Percentiles rank a stretch among this genome's conserved stretches.
Evolutionary conservation across 192 early-diverging fungal genomes (phyloP).

Genomic region (Backusella mclennaniae): DNA sequence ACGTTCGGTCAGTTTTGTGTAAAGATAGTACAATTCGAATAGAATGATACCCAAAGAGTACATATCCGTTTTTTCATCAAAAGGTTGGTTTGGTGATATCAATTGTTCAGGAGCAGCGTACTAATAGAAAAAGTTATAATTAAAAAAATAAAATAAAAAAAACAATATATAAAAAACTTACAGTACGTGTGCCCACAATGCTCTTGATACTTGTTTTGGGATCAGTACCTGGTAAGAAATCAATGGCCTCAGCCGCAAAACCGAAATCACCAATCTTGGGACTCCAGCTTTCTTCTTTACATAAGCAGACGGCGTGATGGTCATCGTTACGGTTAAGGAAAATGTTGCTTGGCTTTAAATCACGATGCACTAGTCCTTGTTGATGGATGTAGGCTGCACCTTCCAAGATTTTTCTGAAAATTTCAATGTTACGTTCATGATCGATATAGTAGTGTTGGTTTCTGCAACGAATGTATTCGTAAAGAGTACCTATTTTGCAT

Average conservation of each 20-base stretch:
- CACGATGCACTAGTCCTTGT: constrained; percentile 71
- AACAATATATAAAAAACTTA: not conserved
- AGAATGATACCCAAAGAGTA: constrained; percentile 95
- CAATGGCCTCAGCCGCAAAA: constrained; percentile 60
- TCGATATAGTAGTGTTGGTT: constrained; percentile 21
- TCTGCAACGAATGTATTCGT: constrained; percentile 54
- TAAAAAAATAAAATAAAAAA: not conserved
- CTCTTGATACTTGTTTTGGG: not conserved
- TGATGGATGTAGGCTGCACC: constrained; percentile 73
- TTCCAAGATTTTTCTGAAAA: constrained; percentile 74
- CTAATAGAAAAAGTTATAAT: constrained; percentile 16
- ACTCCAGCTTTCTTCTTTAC: constrained; percentile 38
- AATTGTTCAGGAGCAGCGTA: constrained; percentile 83
- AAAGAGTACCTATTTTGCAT: constrained; percentile 42
- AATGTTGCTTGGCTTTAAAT: constrained; percentile 71
- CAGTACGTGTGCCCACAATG: constrained; percentile 13
- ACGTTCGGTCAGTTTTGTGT: constrained; percentile 89
- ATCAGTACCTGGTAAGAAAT: not conserved
- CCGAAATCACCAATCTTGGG: constrained; percentile 97
- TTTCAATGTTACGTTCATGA: constrained; percentile 33
- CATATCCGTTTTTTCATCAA: constrained; percentile 83
- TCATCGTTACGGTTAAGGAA: constrained; percentile 37
- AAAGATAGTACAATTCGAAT: constrained; percentile 90
- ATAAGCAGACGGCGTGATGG: constrained; percentile 17
- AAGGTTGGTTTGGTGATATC: constrained; percentile 41